Evolutionary conservation across 495 filamentous ascomycete species (phyloP), one percentile per base, ranked within the genome.

Genomic region (Hypoxylon lienhwacheense): DNA sequence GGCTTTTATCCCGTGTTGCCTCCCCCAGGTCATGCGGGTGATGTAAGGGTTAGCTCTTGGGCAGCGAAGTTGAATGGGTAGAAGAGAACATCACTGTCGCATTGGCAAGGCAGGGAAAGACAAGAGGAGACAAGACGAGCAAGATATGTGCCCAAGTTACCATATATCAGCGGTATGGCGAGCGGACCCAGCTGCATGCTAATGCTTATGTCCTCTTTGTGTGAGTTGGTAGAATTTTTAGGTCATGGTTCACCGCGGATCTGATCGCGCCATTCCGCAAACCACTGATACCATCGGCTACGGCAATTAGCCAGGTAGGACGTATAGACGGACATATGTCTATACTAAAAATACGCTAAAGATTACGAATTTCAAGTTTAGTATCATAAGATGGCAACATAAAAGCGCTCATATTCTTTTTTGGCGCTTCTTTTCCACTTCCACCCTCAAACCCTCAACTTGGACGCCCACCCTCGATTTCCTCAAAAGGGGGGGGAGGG

Each of bases 211-310:
- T 22, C 32, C 43, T 42, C 25, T 51, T 52, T 62, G 36, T 53
- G 59, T 57, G 31, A 34, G 25, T 35, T 56, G 36, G 31, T 33
- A 15, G 25, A 54, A 45, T 37, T 55, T 47, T 42, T 53, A 52
- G 52, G 58, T 41, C 58, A 19, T 47, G 31, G 32, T 47, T 42
- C 47, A 35, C 22, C 58, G 39, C 47, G 45, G 47, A 52, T 40
- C n/a, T 53, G 47, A 67, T 67, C 64, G 61, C 64, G 64, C 64
- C 61, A 67, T 67, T 51, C 46, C 62, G 48, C 61, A 55, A 53
- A 51, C 46, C 33, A 8, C 39, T 65, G 64, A 67, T 65, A 65
- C 55, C 61, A 67, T 65, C 49, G 42, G 11, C 41, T 41, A 44
- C 51, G 37, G 17, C 52, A 61, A 56, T 61, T 61, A 61, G 58